Base-by-base conservation (phyloP, 208 protist species). In the Trypanosoma grayi region DNA sequence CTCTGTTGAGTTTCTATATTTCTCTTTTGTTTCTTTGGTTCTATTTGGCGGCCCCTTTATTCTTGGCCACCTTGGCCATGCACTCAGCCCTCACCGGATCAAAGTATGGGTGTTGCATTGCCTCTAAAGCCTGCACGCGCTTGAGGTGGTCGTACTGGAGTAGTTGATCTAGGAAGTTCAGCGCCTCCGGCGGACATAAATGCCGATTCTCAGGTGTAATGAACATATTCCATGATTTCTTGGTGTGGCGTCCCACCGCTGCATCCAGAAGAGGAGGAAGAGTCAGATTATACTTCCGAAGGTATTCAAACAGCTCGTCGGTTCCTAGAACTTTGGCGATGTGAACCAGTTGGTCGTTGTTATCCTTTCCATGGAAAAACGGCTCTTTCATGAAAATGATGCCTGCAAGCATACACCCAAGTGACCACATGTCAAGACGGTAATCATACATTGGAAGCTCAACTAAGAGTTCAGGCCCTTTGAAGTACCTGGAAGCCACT, bases 301-400 rank as follows among this genome's bases (percentile, higher is more conserved):
- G 64, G 80, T 99, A 99, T 25, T 71, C 80, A 58, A 93, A 88
- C 25, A 99, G 73, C 28, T 98, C 93, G 44, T 98, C 92, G 30
- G 97, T 99, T 51, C 98, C 98, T 46, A 99, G 85, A 24, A 99
- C 98, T 53, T 95, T 92, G 8, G 83, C 90, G 58, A 98, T 98
- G 45, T 97, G 97, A 20, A 98, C 94, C 36, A 99, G 86, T 84
- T 99, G 98, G 73, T 99, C 98, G 51, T 97, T 97, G 76, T 99
- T 99, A 81, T 99, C 98, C 56, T 95, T 89, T 20, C 99, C 99
- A 61, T 98, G 96, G 83, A 99, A 99, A 70, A 99, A 99, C 22
- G 99, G 98, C 70, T 99, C 97, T 68, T 98, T 98, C 61, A 93
- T 92, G 76, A 99, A 99, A 59, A 99, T 99, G 72, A 99, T 99